phyloP scores from a whole-genome alignment of 176 grass and related monocot species.

The Melocanna baccifera region DNA sequence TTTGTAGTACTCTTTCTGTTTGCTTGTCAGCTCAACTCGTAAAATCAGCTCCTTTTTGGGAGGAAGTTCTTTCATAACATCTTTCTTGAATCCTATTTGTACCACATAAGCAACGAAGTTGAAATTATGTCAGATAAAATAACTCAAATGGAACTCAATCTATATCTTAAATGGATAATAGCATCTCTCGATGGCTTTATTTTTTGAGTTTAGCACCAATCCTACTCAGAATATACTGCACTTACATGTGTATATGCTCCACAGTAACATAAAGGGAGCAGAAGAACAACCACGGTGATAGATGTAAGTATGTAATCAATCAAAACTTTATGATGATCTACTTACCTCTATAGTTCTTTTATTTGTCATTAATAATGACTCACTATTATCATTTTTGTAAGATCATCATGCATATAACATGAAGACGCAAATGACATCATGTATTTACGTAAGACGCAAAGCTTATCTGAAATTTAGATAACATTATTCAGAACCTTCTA shows the following conservation, averaged over 20 bases:
- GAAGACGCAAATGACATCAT: neutral
- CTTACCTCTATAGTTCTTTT: conserved; percentile 1
- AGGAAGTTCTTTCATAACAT: conserved; percentile 98
- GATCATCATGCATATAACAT: neutral
- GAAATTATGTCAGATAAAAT: conserved; percentile 28
- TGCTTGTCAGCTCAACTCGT: conserved; percentile 83
- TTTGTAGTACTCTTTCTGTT: conserved; percentile 99
- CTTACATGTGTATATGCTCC: conserved; percentile 10
- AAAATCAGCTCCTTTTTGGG: conserved; percentile 99
- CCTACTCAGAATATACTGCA: neutral
- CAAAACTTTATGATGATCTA: neutral
- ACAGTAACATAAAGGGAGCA: neutral
- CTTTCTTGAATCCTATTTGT: conserved; percentile 93
- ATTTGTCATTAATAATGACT: neutral
- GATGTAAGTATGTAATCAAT: conserved; percentile 6
- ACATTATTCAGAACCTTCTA: neutral
- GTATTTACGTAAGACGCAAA: neutral
- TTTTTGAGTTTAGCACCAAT: conserved; percentile 14
- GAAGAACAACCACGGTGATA: neutral
- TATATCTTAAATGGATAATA: neutral
- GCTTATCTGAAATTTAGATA: neutral
- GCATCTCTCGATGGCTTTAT: neutral
- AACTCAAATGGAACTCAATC: conserved; percentile 1
- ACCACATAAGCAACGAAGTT: conserved; percentile 20
- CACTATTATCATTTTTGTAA: neutral